Evolutionary conservation across 2,329 filamentous ascomycete species (phyloP).

Genomic region (Trichoderma afroharzianum): DNA sequence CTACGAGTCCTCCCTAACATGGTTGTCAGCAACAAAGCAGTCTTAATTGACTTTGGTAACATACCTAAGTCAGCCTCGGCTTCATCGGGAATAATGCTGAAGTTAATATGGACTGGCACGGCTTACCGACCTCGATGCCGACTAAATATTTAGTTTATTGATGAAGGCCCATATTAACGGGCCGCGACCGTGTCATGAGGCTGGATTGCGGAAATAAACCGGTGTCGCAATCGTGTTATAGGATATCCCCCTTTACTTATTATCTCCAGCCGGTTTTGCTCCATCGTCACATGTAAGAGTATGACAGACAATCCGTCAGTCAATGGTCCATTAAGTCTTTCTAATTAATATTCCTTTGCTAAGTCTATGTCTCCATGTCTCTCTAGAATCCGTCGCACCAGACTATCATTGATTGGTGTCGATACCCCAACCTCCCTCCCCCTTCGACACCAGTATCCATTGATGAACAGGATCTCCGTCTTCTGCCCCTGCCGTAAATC

Average conservation of each 20-base stretch:
- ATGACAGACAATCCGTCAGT: background rate
- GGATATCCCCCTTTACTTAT: background rate
- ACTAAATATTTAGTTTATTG: background rate
- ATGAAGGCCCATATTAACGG: background rate
- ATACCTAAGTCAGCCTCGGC: background rate
- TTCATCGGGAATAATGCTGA: background rate
- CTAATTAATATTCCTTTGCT: background rate
- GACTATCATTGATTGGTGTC: background rate
- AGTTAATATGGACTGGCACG: background rate
- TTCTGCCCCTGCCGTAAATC: background rate
- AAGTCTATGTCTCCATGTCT: background rate
- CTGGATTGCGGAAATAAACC: background rate
- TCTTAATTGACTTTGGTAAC: background rate
- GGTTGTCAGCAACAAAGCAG: background rate
- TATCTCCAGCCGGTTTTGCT: background rate
- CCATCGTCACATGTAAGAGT: background rate
- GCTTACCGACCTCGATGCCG: background rate
- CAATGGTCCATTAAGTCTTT: background rate
- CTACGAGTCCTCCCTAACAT: background rate
- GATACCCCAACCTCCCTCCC: background rate
- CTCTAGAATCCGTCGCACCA: background rate
- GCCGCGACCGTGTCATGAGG: background rate
- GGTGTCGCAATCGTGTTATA: background rate
- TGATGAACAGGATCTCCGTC: background rate
- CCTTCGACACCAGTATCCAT: background rate